Evolutionary conservation across 139 green algal species (phyloP).

Genomic region (Tetratostichococcus sp.): DNA sequence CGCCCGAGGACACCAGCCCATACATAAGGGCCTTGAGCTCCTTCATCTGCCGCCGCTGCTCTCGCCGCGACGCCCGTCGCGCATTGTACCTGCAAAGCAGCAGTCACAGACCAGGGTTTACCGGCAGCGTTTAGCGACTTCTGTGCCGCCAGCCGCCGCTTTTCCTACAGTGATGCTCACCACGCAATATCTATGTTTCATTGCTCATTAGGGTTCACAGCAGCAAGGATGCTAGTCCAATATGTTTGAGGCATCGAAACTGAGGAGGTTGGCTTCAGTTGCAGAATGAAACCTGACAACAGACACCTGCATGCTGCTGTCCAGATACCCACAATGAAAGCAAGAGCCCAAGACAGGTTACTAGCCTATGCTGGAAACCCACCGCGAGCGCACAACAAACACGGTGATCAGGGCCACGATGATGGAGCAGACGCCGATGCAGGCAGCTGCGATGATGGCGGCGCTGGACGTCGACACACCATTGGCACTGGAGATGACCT

Average conservation of each 20-base stretch:
- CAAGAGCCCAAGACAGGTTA: too few relatives aligned
- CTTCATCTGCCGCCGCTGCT: conserved; percentile 33
- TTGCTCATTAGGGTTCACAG: too few relatives aligned
- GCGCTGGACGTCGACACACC: conserved; percentile 39
- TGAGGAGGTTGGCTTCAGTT: too few relatives aligned
- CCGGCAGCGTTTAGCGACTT: too few relatives aligned
- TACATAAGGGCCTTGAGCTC: conserved; percentile 50
- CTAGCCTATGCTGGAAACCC: not conserved
- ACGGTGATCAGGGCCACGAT: conserved; percentile 13
- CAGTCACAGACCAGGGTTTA: not conserved
- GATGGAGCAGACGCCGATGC: conserved; percentile 11
- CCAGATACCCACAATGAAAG: too few relatives aligned
- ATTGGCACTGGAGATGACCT: conserved; percentile 14
- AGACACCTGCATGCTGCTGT: too few relatives aligned
- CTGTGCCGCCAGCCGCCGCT: too few relatives aligned
- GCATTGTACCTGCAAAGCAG: not conserved
- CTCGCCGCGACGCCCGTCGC: not conserved
- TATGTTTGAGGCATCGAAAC: too few relatives aligned
- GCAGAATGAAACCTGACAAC: too few relatives aligned
- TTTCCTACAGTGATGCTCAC: too few relatives aligned
- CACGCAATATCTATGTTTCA: too few relatives aligned
- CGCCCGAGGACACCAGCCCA: conserved; percentile 20
- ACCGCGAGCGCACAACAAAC: conserved; percentile 4
- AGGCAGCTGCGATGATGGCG: conserved; percentile 16
- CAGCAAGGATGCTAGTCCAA: too few relatives aligned